phyloP scores from a whole-genome alignment of 345 rosid genomes.

The Noccaea caerulescens region DNA sequence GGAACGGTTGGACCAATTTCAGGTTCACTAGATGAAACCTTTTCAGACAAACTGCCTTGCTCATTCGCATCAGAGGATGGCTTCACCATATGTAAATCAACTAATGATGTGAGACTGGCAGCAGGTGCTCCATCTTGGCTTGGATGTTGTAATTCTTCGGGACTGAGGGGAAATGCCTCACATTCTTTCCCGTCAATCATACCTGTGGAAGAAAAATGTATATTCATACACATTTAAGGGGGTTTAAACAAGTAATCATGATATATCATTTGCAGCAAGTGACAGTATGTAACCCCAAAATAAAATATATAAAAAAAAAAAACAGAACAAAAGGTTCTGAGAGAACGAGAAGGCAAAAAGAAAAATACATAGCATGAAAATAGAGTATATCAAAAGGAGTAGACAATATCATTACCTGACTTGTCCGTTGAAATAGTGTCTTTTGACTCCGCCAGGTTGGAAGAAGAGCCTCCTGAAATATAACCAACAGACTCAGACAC shows the following conservation, averaged over 20 bases:
- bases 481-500: slow-evolving; percentile 34
- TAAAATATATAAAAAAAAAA: neutral
- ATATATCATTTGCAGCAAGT: slow-evolving; percentile 29
- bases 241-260: slow-evolving; percentile 6
- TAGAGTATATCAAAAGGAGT: slow-evolving; percentile 15
- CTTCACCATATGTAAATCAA: slow-evolving; percentile 37
- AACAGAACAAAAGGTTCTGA: neutral
- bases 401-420: slow-evolving; percentile 50
- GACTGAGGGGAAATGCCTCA: slow-evolving; percentile 35
- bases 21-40: slow-evolving; percentile 39
- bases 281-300: slow-evolving; percentile 6
- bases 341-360: slow-evolving; percentile 5
- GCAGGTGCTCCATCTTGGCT: slow-evolving; percentile 39
- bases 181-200: slow-evolving; percentile 42
- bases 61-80: slow-evolving; percentile 43
- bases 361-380: slow-evolving; percentile 6
- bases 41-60: slow-evolving; percentile 34
- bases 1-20: slow-evolving; percentile 41
- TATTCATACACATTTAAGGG: neutral
- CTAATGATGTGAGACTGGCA: slow-evolving; percentile 29
- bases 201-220: slow-evolving; percentile 17
- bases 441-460: slow-evolving; percentile 45
- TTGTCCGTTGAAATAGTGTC: slow-evolving; percentile 43
- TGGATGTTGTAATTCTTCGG: slow-evolving; percentile 19
- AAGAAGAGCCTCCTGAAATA: slow-evolving; percentile 34